These are phyloP conservation scores for Diaporthe sp. DNA, from an alignment of 2,329 filamentous ascomycete genomes.

Conservation along the genomic window DNA sequence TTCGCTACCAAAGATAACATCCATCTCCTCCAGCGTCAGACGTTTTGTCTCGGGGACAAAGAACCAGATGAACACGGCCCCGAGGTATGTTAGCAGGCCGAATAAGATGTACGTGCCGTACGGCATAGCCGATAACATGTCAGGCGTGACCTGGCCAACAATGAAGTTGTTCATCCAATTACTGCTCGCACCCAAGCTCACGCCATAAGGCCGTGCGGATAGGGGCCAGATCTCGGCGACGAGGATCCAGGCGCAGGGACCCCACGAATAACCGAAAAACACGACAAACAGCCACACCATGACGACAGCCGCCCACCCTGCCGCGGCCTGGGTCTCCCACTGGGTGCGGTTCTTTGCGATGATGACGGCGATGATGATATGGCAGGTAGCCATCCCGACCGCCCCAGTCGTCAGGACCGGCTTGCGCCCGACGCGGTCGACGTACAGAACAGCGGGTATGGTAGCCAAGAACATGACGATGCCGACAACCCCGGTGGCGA, in stretches of 20 bases:
- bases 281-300: slow-evolving; percentile 84
- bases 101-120: slow-evolving; percentile 83
- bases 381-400: slow-evolving; percentile 78
- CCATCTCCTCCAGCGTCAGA: slow-evolving; percentile 76
- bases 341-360: slow-evolving; percentile 73
- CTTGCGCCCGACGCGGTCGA: slow-evolving; percentile 75
- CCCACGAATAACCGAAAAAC: slow-evolving; percentile 83
- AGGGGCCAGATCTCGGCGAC: slow-evolving; percentile 83
- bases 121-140: slow-evolving; percentile 74
- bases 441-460: slow-evolving; percentile 75
- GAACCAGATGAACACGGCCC: slow-evolving; percentile 73
- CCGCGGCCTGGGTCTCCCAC: slow-evolving; percentile 70
- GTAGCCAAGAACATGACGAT: slow-evolving; percentile 79
- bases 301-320: slow-evolving; percentile 77
- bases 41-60: slow-evolving; percentile 77
- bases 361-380: slow-evolving; percentile 80
- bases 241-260: slow-evolving; percentile 81
- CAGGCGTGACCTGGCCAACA: slow-evolving; percentile 78
- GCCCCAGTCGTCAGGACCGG: slow-evolving; percentile 75
- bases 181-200: slow-evolving; percentile 75
- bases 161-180: slow-evolving; percentile 78
- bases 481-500: slow-evolving; percentile 80
- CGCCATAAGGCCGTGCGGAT: slow-evolving; percentile 78
- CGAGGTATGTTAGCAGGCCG: slow-evolving; percentile 73
- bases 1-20: slow-evolving; percentile 76